Conservation (phyloP, 1,284 basidiomycete species). For the Puccinia horiana region DNA sequence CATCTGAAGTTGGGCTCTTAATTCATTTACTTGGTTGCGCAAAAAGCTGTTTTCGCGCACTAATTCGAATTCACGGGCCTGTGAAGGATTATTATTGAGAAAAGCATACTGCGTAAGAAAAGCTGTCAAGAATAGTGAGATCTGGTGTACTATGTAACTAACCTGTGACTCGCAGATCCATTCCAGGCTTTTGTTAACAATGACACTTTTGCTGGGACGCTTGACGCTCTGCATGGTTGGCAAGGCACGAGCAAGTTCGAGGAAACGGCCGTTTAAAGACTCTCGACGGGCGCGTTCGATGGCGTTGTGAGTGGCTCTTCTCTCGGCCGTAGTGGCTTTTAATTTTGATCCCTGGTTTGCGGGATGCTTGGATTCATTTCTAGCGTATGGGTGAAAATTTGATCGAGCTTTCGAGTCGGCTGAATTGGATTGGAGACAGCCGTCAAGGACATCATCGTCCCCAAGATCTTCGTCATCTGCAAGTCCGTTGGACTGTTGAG, state of each 20-base stretch:
- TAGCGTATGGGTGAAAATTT: slow-evolving; percentile 16
- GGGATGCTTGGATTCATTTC: slow-evolving; percentile 17
- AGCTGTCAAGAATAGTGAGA: background rate
- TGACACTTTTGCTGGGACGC: slow-evolving; percentile 87
- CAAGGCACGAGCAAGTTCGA: slow-evolving; percentile 81
- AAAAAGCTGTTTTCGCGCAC: slow-evolving; percentile 54
- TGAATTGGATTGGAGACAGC: slow-evolving; percentile 16
- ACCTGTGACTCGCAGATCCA: slow-evolving; percentile 54
- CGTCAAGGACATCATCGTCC: slow-evolving; percentile 34
- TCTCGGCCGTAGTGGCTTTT: slow-evolving; percentile 70
- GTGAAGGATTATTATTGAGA: background rate
- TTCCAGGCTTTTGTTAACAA: slow-evolving; percentile 73
- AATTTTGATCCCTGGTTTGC: slow-evolving; percentile 13
- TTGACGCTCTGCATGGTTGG: slow-evolving; percentile 85
- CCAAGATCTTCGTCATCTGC: slow-evolving; percentile 41
- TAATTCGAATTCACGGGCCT: slow-evolving; percentile 53
- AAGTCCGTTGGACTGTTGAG: slow-evolving; percentile 13
- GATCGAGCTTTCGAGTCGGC: background rate
- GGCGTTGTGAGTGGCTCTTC: slow-evolving; percentile 89
- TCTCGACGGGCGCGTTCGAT: slow-evolving; percentile 87
- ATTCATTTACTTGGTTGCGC: slow-evolving; percentile 53
- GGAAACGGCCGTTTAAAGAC: slow-evolving; percentile 83
- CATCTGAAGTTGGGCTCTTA: slow-evolving; percentile 52
- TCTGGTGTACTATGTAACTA: slow-evolving; percentile 58
- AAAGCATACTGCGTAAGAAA: too few species aligned